A percentile compares a stretch with the other conserved stretches of the same genome.
Evolutionary conservation across 2,329 filamentous ascomycete genomes (phyloP).

Genomic region (Cytospora paraplurivora): DNA sequence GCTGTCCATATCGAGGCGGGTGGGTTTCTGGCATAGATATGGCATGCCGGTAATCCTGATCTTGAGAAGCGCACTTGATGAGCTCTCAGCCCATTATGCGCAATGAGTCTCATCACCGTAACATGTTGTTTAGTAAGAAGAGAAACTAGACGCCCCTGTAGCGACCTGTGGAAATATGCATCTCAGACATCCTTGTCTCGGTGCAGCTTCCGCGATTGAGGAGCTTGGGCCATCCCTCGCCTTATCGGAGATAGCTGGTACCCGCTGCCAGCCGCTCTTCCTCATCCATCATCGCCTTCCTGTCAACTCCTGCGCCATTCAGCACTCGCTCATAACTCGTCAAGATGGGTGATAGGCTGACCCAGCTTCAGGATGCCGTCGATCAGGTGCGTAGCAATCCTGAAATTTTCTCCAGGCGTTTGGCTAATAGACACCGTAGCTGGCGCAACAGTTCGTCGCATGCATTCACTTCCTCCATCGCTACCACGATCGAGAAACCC

Average conservation of each 20-base stretch:
- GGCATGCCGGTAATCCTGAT: not conserved
- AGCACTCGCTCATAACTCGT: conserved; percentile 23
- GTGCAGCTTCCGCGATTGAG: conserved; percentile 5
- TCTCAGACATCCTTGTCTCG: conserved; percentile 2
- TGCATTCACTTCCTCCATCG: conserved; percentile 66
- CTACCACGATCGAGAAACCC: conserved; percentile 66
- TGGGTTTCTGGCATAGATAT: not conserved
- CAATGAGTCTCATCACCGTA: conserved; percentile 26
- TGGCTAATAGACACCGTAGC: conserved; percentile 43
- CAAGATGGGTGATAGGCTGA: conserved; percentile 73
- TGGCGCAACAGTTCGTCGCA: conserved; percentile 69
- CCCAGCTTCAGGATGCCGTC: conserved; percentile 82
- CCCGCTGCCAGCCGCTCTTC: not conserved
- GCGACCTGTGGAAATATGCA: not conserved
- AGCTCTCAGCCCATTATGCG: conserved; percentile 24
- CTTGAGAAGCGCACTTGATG: not conserved
- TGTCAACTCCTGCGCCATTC: not conserved
- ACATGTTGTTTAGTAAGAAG: conserved; percentile 7
- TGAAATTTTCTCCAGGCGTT: not conserved
- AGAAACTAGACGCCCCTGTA: not conserved
- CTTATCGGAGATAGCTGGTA: conserved; percentile 8
- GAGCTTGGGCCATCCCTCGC: conserved; percentile 20
- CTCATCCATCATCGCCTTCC: not conserved
- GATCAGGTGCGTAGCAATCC: conserved; percentile 63
- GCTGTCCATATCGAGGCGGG: conserved; percentile 10